phyloP scores from a whole-genome alignment of 148 eudicot species.

The Silene latifolia region DNA sequence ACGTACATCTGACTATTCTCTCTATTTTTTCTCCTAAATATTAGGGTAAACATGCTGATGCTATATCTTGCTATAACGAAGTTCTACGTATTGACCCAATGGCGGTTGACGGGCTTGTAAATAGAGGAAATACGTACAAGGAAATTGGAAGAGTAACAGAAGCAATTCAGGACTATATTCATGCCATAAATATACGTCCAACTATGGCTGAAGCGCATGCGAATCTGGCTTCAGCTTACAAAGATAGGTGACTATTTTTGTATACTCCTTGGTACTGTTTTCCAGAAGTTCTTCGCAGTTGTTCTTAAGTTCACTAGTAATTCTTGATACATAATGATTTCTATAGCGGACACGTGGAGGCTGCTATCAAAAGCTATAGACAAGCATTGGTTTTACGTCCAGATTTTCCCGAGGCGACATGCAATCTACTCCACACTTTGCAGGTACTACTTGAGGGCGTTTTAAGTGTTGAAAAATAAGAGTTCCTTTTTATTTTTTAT shows the following conservation, averaged over 20 bases:
- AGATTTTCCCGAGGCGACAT: slow-evolving; percentile 91
- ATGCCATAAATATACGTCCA: slow-evolving; percentile 78
- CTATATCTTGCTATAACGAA: slow-evolving; percentile 94
- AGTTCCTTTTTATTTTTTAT: too few species aligned
- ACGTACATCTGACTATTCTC: background rate
- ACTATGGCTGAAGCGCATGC: slow-evolving; percentile 98
- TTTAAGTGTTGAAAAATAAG: background rate
- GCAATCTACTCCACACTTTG: slow-evolving; percentile 89
- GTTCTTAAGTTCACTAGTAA: background rate
- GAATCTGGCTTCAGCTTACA: slow-evolving; percentile 91
- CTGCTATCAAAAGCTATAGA: slow-evolving; percentile 80
- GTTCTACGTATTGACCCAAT: slow-evolving; percentile 84
- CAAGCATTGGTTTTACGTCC: slow-evolving; percentile 76
- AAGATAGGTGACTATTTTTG: slow-evolving; percentile 59
- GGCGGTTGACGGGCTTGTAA: slow-evolving; percentile 97
- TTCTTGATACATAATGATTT: background rate
- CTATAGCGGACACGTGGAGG: slow-evolving; percentile 77
- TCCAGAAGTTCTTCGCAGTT: slow-evolving; percentile 2
- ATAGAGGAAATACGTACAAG: slow-evolving; percentile 90
- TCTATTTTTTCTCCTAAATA: background rate
- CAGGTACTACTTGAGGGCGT: slow-evolving; percentile 46
- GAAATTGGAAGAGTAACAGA: slow-evolving; percentile 90
- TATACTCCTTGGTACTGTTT: background rate
- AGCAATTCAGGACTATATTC: slow-evolving; percentile 83
- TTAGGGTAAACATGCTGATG: slow-evolving; percentile 83